phyloP scores from a whole-genome alignment of 2,329 filamentous ascomycete species.

The Didymella segeticola region DNA sequence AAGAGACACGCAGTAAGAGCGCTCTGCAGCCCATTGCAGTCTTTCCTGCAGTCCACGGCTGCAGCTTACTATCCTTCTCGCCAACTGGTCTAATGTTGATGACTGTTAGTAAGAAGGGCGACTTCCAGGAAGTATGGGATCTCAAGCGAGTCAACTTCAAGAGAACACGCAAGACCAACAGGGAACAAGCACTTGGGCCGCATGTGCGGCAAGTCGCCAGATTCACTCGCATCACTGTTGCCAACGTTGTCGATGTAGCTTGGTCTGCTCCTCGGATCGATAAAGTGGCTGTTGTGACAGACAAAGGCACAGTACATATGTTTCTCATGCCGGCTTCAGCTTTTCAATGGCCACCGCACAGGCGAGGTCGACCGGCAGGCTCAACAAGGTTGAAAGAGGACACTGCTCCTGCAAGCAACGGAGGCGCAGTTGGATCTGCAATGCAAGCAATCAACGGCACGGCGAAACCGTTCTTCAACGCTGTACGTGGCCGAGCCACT shows the following conservation, averaged over 20 bases:
- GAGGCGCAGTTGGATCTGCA: conserved; percentile 47
- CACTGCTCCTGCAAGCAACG: conserved; percentile 38
- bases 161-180: conserved; percentile 39
- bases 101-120: conserved; percentile 83
- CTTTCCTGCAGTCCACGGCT: conserved; percentile 74
- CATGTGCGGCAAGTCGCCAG: conserved; percentile 82
- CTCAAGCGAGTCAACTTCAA: conserved; percentile 65
- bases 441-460: conserved; percentile 56
- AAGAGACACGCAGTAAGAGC: conserved; percentile 58
- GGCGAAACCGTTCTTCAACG: conserved; percentile 47
- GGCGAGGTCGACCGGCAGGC: conserved; percentile 46
- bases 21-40: conserved; percentile 69
- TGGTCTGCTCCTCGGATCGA: conserved; percentile 86
- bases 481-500: conserved; percentile 45
- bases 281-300: conserved; percentile 85
- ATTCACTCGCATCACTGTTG: conserved; percentile 89
- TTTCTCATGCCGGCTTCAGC: conserved; percentile 84
- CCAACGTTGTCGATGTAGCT: conserved; percentile 85
- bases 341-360: conserved; percentile 84
- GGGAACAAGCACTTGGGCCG: conserved; percentile 46
- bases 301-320: conserved; percentile 93
- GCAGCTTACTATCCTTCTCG: conserved; percentile 81
- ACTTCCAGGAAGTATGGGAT: conserved; percentile 83
- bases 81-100: conserved; percentile 76
- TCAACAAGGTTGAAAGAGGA: conserved; percentile 42